Conservation (phyloP, 208 protist genomes). For the Trypanosoma avium region DNA sequence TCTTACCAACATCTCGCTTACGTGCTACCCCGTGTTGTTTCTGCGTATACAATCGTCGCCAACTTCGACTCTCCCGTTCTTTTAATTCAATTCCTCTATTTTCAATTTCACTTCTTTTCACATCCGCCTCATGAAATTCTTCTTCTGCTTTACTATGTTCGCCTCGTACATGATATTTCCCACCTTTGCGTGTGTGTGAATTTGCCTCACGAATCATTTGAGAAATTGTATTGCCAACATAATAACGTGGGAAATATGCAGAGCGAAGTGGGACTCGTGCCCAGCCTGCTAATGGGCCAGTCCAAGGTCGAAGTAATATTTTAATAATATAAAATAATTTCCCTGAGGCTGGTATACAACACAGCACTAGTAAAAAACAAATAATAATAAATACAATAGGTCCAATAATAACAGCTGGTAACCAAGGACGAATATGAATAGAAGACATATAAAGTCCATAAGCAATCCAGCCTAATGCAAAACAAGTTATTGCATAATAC, state of each 20-base stretch:
- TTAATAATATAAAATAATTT: neutral
- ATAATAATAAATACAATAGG: neutral
- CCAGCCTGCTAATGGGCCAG: slow-evolving; percentile 4
- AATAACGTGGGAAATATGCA: slow-evolving; percentile 11
- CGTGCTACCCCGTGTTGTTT: neutral
- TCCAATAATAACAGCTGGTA: too few relatives aligned
- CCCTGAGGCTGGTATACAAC: too few relatives aligned
- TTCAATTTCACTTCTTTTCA: slow-evolving; percentile 4
- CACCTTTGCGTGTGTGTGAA: neutral
- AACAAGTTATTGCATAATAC: slow-evolving; percentile 17
- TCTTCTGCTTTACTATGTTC: neutral
- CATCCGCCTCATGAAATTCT: slow-evolving; percentile 1
- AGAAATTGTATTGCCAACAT: slow-evolving; percentile 5
- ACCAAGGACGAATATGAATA: too few relatives aligned
- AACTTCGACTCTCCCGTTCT: slow-evolving; percentile 5
- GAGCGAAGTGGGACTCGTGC: neutral
- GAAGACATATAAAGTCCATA: slow-evolving; percentile 16
- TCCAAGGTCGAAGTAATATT: neutral
- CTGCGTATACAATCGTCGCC: neutral
- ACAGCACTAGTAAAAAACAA: neutral
- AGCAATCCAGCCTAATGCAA: neutral
- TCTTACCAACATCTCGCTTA: slow-evolving; percentile 19
- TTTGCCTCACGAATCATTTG: slow-evolving; percentile 20
- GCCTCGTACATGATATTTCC: neutral
- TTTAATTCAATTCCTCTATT: neutral